A percentile compares a stretch with the other conserved stretches of the same genome.
These are phyloP conservation scores for Globisporangium cederbergense DNA, from an alignment of 352 stramenopile genomes.

Conservation along the genomic window DNA sequence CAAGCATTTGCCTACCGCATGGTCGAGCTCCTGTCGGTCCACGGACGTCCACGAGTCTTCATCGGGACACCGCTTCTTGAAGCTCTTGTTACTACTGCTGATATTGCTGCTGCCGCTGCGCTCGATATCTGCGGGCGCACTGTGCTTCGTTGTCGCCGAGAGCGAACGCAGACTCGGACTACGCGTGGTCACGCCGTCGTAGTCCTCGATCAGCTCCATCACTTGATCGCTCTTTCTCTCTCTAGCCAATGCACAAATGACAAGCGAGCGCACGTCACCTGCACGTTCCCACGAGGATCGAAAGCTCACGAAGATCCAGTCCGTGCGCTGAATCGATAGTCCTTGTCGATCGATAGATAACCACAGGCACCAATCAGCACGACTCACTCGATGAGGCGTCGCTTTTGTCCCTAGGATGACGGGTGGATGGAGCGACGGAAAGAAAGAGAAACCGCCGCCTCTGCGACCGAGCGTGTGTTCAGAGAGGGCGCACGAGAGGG, in stretches of 20 bases:
- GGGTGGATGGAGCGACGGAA: neutral
- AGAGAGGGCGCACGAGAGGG: neutral
- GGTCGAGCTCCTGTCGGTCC: conserved; percentile 72
- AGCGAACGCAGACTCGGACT: conserved; percentile 6
- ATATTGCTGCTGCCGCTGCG: neutral
- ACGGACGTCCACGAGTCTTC: conserved; percentile 86
- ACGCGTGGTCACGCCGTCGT: conserved; percentile 5
- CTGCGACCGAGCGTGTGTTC: neutral
- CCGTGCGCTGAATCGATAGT: neutral
- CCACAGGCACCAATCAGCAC: neutral
- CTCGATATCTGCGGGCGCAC: conserved; percentile 1
- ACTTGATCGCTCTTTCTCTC: neutral
- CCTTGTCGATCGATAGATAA: neutral
- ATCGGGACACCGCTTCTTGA: conserved; percentile 38
- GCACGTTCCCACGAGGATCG: neutral
- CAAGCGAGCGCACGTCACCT: neutral
- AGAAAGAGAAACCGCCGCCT: conserved; percentile 1
- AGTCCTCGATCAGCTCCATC: conserved; percentile 22
- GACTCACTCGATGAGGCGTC: neutral
- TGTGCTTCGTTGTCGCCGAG: neutral
- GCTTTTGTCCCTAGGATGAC: neutral
- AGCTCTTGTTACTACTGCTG: conserved; percentile 3
- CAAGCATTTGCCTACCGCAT: conserved; percentile 39
- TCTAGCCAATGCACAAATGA: neutral
- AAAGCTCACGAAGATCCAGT: neutral